A percentile compares a stretch with the other conserved stretches of the same genome.
phyloP scores from a whole-genome alignment of 2,329 filamentous ascomycete species.

The Eurotiales sp. region DNA sequence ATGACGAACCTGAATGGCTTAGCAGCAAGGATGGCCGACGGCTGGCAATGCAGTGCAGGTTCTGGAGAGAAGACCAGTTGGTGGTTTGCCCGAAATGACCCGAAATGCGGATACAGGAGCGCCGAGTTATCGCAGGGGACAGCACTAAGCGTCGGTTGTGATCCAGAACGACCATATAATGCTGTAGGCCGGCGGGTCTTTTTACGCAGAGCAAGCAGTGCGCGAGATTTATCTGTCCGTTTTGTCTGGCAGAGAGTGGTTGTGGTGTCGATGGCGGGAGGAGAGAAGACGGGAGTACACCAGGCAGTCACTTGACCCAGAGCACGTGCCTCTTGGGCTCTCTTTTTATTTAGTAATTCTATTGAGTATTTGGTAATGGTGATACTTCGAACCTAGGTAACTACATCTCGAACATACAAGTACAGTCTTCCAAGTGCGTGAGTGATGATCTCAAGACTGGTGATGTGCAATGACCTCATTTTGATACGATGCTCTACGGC shows the following conservation, averaged over 20 bases:
- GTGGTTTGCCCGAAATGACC: slow-evolving; percentile 14
- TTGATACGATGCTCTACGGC: not conserved
- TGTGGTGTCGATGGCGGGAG: too few species aligned
- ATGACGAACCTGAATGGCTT: slow-evolving; percentile 17
- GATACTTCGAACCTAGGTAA: too few species aligned
- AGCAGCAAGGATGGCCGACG: slow-evolving; percentile 3
- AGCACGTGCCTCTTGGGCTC: too few species aligned
- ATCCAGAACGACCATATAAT: slow-evolving; percentile 1
- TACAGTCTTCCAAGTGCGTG: too few species aligned
- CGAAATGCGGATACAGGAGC: slow-evolving; percentile 11
- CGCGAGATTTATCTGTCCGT: too few species aligned
- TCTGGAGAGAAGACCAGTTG: not conserved
- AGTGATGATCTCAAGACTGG: not conserved
- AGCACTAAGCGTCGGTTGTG: slow-evolving; percentile 1
- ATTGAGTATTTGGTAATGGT: too few species aligned
- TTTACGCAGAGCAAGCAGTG: not conserved
- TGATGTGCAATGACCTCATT: slow-evolving; percentile 8
- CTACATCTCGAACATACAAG: too few species aligned
- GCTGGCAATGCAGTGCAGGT: slow-evolving; percentile 16
- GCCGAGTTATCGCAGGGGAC: slow-evolving; percentile 5
- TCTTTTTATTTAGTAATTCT: too few species aligned
- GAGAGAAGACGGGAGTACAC: not conserved
- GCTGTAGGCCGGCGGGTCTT: not conserved
- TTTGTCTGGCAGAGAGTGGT: too few species aligned
- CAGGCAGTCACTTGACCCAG: too few species aligned